A percentile compares a stretch with the other conserved stretches of the same genome.
Evolutionary conservation across 495 filamentous ascomycete genomes (phyloP).

Genomic region (Aspergillus ellipticus): DNA sequence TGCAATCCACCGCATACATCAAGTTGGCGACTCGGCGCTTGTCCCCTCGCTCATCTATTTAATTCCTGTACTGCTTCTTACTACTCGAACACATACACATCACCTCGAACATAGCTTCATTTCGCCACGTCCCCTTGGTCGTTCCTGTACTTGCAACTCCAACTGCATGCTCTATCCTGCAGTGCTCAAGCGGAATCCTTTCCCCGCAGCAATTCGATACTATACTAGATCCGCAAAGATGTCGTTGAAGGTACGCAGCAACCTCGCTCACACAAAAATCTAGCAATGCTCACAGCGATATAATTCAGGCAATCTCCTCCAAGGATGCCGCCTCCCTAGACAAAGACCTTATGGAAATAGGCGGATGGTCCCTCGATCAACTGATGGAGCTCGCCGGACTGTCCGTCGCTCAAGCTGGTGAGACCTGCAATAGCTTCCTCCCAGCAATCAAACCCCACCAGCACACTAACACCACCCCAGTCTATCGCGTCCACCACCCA

Average conservation of each 20-base stretch:
- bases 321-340: conserved; percentile 87
- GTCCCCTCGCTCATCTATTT: not conserved
- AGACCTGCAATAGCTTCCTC: not conserved
- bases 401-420: conserved; percentile 89
- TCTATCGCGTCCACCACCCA: conserved; percentile 79
- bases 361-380: conserved; percentile 92
- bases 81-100: not conserved
- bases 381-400: conserved; percentile 95
- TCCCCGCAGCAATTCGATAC: conserved; percentile 17
- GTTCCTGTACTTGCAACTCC: not conserved
- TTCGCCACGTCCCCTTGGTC: not conserved
- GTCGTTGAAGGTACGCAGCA: conserved; percentile 35
- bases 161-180: conserved; percentile 27
- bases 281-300: too few species aligned
- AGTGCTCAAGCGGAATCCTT: conserved; percentile 9
- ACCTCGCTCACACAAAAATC: not conserved
- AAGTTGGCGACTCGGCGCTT: not conserved
- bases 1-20: conserved; percentile 11
- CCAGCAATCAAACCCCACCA: not conserved
- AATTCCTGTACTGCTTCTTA: not conserved
- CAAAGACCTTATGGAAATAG: conserved; percentile 87
- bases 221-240: conserved; percentile 34
- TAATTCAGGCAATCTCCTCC: conserved; percentile 71
- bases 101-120: not conserved
- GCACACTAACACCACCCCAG: conserved; percentile 35